phyloP scores from a whole-genome alignment of 1,284 basidiomycete species.

The Meira nashicola region DNA sequence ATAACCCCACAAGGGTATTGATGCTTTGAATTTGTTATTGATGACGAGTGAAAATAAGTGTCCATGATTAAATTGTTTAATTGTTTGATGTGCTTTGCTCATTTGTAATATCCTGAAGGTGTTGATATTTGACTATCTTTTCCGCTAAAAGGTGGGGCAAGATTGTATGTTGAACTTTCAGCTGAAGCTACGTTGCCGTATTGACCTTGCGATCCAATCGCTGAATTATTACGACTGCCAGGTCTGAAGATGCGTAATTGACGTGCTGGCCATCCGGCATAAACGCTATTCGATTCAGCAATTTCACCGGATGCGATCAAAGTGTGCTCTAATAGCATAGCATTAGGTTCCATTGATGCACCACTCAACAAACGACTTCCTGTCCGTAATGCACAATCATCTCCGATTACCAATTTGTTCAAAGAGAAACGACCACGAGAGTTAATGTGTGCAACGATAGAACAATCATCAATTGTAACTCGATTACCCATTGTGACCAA shows the following conservation, averaged over 20 bases:
- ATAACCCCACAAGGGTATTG: too few relatives aligned
- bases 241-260: constrained; percentile 25
- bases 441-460: constrained; percentile 53
- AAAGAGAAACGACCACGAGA: constrained; percentile 50
- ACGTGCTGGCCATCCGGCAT: constrained; percentile 51
- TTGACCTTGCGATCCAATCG: not conserved
- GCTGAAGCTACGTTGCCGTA: not conserved
- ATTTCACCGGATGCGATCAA: constrained; percentile 52
- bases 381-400: constrained; percentile 48
- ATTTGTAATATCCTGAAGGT: too few relatives aligned
- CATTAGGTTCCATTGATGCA: constrained; percentile 49
- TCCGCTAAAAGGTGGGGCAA: not conserved
- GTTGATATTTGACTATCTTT: too few relatives aligned
- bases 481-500: constrained; percentile 50
- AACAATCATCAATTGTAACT: constrained; percentile 50
- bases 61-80: too few relatives aligned
- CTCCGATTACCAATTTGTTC: constrained; percentile 51
- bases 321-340: constrained; percentile 52
- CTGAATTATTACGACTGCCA: not conserved
- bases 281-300: constrained; percentile 49
- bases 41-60: too few relatives aligned
- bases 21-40: too few relatives aligned
- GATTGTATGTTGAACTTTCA: constrained; percentile 5
- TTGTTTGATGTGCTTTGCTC: too few relatives aligned
- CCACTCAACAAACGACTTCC: constrained; percentile 49